Base-by-base conservation (phyloP, 202 grass and related monocot genomes). In the Sporobolus alterniflorus region DNA sequence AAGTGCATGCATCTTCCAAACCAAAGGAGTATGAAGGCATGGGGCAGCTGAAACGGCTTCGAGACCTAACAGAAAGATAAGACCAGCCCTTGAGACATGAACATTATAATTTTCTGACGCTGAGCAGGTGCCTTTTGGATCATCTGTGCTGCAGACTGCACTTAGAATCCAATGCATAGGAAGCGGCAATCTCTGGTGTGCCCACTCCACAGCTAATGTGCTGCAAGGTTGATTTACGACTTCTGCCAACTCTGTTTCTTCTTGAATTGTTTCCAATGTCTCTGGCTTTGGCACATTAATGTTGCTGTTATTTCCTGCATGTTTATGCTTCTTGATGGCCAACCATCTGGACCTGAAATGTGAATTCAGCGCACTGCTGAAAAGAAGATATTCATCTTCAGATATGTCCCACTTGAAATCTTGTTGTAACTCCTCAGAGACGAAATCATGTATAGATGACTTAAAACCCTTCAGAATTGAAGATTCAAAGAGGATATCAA, bases 1-100 rank as follows among this genome's bases (percentile, higher is more conserved):
- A 78, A 99, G 80, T 81, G 93, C 83, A 89, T 99, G 93, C 52
- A 94, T 89, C 82, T 99, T 99, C 93, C 93, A 99, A 82, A 99
- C 86, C 64, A 96, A 86, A 83, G 89, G 71, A 81, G 55, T 57
- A 83, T 82, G 87, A 67, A 81, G 88, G 55, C 56, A 88, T 47
- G 88, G 64, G 47, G 89, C 76, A 69, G 85, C 67, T 68, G 80
- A 93, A 84, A 89, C 75, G 75, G 85, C 81, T 76, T 99, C 96
- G 47, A 99, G 79, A 59, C 93, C 89, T 75, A 99, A 83, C 72
- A 99, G 85, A 48, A 94, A 91, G 78, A 99, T 82, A 30, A 99
- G 83, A 77, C 93, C 93, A 90, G 89, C 80, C 76, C 83, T 95
- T 69, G 89, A 82, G 25, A 90, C 85, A 54, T 92, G 82, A 78